Base-by-base conservation (phyloP, 2,329 filamentous ascomycete genomes). In the Apiospora koreana region DNA sequence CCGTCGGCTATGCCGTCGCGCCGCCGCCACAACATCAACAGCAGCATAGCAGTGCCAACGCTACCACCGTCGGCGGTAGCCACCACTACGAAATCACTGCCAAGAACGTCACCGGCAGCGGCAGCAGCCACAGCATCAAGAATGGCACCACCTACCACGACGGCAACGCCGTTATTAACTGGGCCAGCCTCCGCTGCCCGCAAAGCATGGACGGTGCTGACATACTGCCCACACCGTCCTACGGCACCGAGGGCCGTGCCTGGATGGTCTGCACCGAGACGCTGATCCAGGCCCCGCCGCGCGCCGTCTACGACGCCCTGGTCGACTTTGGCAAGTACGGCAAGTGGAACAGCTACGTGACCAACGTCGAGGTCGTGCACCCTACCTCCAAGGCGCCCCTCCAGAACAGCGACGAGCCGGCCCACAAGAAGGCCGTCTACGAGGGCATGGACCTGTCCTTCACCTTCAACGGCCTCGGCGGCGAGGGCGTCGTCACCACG, bases 281-380 rank as follows among this genome's bases (percentile, higher is more conserved):
- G 5, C 14, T 74, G 8, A 75, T 78, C 71, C 43, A 69, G 67
- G 74, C 76, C 2, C 50, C 72, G 1, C 69, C 69, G 1, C 66
- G 69, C 5, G 25, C 58, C 23, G 70, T 76, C 7, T 74, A 76
- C 69, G 69, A 73, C 38, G 72, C 74, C 25, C 68, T 78, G 2
- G 71, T 79, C 28, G 74, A 77, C 65, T 79, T 75, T 72, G 62
- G 71, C 23, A 72, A 72, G 0, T 79, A 79, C 68, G 54, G 48
- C 1, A 21, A 14, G 12, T 79, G 77, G 77, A 79, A 79, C 72
- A 71, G 73, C 5, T 79, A 77, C 71, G 74, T 78, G 41, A 50
- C 74, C 25, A 65, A 71, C 25, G 74, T 78, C 10, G 69, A 65
- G 1, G 48, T 77, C 5, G 74, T 76, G 1, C 38, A 70, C n/a